Conservation (phyloP, 129 eudicot species). For the Flaveria linearis region DNA sequence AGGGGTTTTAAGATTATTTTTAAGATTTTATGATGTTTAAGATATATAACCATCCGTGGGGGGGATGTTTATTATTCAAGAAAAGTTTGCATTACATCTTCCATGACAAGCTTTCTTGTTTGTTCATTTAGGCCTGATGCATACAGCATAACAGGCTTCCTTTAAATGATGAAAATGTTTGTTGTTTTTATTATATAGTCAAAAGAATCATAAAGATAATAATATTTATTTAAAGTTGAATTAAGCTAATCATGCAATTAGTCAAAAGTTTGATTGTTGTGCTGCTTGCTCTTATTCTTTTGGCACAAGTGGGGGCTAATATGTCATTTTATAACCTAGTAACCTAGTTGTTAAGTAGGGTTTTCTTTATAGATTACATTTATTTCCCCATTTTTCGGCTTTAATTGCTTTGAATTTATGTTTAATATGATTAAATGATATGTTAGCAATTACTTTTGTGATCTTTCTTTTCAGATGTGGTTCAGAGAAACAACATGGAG, state of each 20-base stretch:
- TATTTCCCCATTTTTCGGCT: slow-evolving; percentile 30
- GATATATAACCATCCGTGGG: slow-evolving; percentile 27
- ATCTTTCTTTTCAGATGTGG: slow-evolving; percentile 16
- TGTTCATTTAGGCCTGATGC: slow-evolving; percentile 24
- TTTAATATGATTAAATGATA: slow-evolving; percentile 1
- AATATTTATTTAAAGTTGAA: slow-evolving; percentile 20
- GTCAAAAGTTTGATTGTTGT: slow-evolving; percentile 45
- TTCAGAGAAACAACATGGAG: slow-evolving; percentile 20
- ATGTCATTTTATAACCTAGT: slow-evolving; percentile 2
- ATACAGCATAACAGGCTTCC: slow-evolving; percentile 34
- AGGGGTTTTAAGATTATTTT: neutral
- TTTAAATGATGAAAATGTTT: neutral
- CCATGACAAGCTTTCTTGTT: slow-evolving; percentile 45
- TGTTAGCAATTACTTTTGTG: slow-evolving; percentile 19
- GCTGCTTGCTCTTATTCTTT: slow-evolving; percentile 45
- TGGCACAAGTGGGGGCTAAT: slow-evolving; percentile 28
- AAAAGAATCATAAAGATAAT: slow-evolving; percentile 28
- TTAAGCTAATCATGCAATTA: slow-evolving; percentile 27
- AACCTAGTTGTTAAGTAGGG: slow-evolving; percentile 34
- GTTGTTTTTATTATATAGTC: neutral
- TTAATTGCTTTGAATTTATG: slow-evolving; percentile 1
- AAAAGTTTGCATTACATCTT: slow-evolving; percentile 41
- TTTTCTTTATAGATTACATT: slow-evolving; percentile 37
- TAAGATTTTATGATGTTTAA: slow-evolving; percentile 9
- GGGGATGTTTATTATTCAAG: slow-evolving; percentile 31